These are phyloP conservation scores for Pouteria glomerata DNA, from an alignment of 148 eudicot genomes.

Conservation along the genomic window DNA sequence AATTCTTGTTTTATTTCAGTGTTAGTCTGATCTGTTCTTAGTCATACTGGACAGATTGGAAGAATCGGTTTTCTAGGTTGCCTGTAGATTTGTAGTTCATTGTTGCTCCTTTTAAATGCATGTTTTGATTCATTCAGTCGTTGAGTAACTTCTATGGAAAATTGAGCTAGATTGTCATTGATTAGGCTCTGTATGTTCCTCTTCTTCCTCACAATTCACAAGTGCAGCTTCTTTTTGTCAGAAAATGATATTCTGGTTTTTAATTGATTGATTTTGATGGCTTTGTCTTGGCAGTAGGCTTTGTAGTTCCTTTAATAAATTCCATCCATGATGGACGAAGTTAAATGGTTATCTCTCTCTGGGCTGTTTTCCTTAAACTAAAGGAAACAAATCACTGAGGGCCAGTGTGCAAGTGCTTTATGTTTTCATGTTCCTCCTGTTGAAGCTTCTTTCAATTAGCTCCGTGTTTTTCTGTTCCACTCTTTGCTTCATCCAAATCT, in stretches of 20 bases:
- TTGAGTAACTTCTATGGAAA: not conserved
- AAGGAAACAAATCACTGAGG: not conserved
- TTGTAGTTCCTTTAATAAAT: not conserved
- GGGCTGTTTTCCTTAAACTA: not conserved
- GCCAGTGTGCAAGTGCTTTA: not conserved
- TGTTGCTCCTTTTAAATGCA: not conserved
- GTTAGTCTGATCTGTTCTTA: constrained; percentile 29
- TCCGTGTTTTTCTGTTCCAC: not conserved
- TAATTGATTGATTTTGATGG: not conserved
- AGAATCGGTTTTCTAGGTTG: not conserved
- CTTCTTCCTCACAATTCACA: not conserved
- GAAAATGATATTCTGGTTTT: not conserved
- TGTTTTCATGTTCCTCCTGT: not conserved
- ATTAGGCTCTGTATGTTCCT: not conserved
- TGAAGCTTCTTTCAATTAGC: not conserved
- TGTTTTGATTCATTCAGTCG: not conserved
- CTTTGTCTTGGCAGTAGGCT: not conserved
- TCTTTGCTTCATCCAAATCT: not conserved
- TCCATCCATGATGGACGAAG: not conserved
- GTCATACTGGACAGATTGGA: constrained; percentile 4
- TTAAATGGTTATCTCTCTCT: not conserved
- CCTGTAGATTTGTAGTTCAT: not conserved
- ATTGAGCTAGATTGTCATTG: not conserved
- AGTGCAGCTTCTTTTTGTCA: constrained; percentile 1
- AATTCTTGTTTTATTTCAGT: constrained; percentile 1